Conservation (phyloP, 306 rosid species). For the Leucaena leucocephala region DNA sequence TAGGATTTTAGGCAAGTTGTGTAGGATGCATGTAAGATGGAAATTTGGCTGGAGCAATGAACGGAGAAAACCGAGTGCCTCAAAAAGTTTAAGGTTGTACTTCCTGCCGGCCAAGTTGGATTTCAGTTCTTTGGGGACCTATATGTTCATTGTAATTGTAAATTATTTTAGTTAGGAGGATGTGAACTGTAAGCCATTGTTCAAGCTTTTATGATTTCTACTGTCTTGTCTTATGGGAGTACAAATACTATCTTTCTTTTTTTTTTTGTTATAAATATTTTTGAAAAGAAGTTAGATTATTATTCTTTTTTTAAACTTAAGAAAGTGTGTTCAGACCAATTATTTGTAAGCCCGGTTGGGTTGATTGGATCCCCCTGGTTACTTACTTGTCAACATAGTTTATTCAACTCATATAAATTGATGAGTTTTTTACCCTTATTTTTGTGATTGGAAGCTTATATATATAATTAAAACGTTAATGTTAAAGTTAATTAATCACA, state of each 20-base stretch:
- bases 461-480: background rate
- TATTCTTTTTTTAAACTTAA: background rate
- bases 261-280: too few species aligned
- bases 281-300: too few species aligned
- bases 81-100: slow-evolving; percentile 26
- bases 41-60: slow-evolving; percentile 30
- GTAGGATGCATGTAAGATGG: slow-evolving; percentile 37
- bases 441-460: background rate
- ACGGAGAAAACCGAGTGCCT: slow-evolving; percentile 31
- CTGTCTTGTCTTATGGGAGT: background rate
- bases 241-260: background rate
- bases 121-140: slow-evolving; percentile 25
- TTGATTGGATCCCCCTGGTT: background rate
- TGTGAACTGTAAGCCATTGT: background rate
- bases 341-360: background rate
- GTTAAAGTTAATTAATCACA: background rate
- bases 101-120: slow-evolving; percentile 6
- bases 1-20: slow-evolving; percentile 52
- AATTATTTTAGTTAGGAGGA: background rate
- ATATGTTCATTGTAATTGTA: slow-evolving; percentile 21
- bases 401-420: background rate
- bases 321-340: background rate
- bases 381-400: background rate
- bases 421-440: background rate
- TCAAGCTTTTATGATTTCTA: slow-evolving; percentile 4